Evolutionary conservation across 495 filamentous ascomycete genomes (phyloP).

Genomic region (Copromyces sp.): DNA sequence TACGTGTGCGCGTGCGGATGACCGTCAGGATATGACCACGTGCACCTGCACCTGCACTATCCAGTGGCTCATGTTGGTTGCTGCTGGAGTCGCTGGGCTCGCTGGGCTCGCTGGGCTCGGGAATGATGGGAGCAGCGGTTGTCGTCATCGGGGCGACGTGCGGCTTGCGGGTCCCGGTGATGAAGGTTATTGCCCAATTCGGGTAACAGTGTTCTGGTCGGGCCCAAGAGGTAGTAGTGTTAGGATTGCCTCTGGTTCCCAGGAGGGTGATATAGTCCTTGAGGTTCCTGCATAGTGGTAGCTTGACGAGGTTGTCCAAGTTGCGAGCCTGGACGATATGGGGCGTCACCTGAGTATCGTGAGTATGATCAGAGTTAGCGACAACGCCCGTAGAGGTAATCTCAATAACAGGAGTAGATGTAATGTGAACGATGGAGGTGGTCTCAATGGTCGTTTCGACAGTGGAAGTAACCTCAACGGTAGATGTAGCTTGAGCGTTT

Average conservation of each 20-base stretch:
- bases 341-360: neutral
- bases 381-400: too few relatives aligned
- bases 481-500: too few relatives aligned
- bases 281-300: neutral
- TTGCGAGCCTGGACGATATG: neutral
- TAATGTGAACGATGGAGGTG: too few relatives aligned
- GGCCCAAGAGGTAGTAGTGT: neutral
- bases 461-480: neutral
- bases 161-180: neutral
- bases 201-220: neutral
- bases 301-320: neutral
- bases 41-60: too few relatives aligned
- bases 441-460: too few relatives aligned
- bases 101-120: neutral
- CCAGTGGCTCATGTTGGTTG: neutral
- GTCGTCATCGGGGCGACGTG: neutral
- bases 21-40: neutral
- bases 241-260: neutral
- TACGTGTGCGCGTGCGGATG: neutral
- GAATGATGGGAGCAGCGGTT: neutral
- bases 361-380: neutral
- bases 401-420: too few relatives aligned
- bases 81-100: neutral
- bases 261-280: neutral
- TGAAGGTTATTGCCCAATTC: neutral